Percentiles rank a stretch among this genome's conserved stretches.
Conservation (phyloP, 2,329 filamentous ascomycete genomes). For the Fusarium hostae region DNA sequence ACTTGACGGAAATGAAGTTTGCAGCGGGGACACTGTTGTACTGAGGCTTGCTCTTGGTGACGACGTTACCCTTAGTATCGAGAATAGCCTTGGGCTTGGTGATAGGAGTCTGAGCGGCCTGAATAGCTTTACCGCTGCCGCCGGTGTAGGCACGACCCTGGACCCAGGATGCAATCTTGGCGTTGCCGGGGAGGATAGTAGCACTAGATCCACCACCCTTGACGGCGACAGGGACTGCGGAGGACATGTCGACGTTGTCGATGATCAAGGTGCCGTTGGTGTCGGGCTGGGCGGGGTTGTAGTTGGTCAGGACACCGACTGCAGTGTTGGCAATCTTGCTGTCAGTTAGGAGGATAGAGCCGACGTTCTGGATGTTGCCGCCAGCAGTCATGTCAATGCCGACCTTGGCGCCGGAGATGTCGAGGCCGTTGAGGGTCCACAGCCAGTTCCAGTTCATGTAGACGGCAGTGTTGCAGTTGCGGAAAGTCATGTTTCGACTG, state of each 20-base stretch:
- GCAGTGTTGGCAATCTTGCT: conserved; percentile 80
- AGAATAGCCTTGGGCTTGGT: conserved; percentile 76
- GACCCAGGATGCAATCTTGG: conserved; percentile 76
- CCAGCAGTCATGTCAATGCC: conserved; percentile 82
- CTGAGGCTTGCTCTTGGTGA: conserved; percentile 88
- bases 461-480: conserved; percentile 82
- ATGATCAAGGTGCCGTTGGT: conserved; percentile 86
- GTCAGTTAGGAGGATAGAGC: conserved; percentile 81
- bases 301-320: conserved; percentile 81
- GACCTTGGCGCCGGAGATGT: conserved; percentile 78
- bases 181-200: conserved; percentile 75
- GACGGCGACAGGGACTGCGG: conserved; percentile 75
- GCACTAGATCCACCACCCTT: conserved; percentile 64
- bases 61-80: conserved; percentile 72
- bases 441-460: conserved; percentile 95
- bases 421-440: conserved; percentile 81
- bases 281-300: conserved; percentile 66
- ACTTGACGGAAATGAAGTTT: conserved; percentile 85
- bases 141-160: conserved; percentile 81
- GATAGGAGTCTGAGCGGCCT: conserved; percentile 65
- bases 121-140: conserved; percentile 62
- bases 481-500: conserved; percentile 84
- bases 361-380: conserved; percentile 76
- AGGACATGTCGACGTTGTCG: conserved; percentile 87
- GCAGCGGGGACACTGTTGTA: conserved; percentile 76